These are phyloP conservation scores for Cutaneotrichosporon sp. DNA, from an alignment of 1,284 basidiomycete genomes.

Conservation along the genomic window DNA sequence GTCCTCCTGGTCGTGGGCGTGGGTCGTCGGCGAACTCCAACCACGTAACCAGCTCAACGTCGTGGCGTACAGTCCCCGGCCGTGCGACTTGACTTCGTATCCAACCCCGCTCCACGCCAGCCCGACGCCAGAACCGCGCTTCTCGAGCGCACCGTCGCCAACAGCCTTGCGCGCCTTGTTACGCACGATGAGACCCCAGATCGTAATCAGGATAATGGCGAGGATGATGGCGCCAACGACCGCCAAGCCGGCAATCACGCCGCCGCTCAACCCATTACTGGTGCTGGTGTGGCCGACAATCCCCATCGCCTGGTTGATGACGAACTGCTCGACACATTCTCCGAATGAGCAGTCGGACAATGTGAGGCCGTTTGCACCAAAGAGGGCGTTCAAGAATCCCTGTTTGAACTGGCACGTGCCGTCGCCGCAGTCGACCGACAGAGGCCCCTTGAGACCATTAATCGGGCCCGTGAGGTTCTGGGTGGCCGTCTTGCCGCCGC, in stretches of 20 bases:
- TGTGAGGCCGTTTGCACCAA: slow-evolving; percentile 68
- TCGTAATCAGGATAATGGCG: slow-evolving; percentile 60
- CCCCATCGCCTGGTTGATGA: slow-evolving; percentile 61
- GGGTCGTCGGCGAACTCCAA: slow-evolving; percentile 8
- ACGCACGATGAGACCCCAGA: slow-evolving; percentile 64
- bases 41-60: slow-evolving; percentile 35
- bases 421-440: slow-evolving; percentile 64
- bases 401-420: slow-evolving; percentile 76
- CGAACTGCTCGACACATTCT: slow-evolving; percentile 77
- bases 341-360: slow-evolving; percentile 73
- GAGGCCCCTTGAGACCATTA: slow-evolving; percentile 44
- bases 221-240: slow-evolving; percentile 70
- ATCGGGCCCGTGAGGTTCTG: slow-evolving; percentile 60
- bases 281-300: slow-evolving; percentile 19
- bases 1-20: not conserved
- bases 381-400: slow-evolving; percentile 62
- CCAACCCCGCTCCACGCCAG: slow-evolving; percentile 69
- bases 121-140: slow-evolving; percentile 57
- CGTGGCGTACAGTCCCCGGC: slow-evolving; percentile 14
- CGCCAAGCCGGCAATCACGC: slow-evolving; percentile 82
- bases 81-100: slow-evolving; percentile 55
- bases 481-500: slow-evolving; percentile 50
- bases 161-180: slow-evolving; percentile 60
- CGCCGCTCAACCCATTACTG: slow-evolving; percentile 55
- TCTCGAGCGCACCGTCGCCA: slow-evolving; percentile 42